Evolutionary conservation across 495 filamentous ascomycete species (phyloP).

Genomic region (Aspergillus indologenus): DNA sequence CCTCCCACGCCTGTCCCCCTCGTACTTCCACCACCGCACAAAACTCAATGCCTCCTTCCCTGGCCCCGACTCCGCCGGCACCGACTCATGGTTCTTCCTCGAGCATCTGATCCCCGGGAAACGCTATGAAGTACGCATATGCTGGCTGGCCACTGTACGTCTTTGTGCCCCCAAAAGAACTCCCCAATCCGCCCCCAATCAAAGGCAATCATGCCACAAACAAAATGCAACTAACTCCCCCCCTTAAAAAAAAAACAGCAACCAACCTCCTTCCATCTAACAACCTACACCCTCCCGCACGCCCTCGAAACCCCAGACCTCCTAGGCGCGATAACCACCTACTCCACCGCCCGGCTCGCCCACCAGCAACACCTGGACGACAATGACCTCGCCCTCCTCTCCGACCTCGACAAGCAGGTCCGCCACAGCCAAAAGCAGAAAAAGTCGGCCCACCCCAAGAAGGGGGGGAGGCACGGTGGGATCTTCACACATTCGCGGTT

Average conservation of each 20-base stretch:
- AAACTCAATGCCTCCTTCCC: slow-evolving; percentile 66
- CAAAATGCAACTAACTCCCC: neutral
- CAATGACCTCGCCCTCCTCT: neutral
- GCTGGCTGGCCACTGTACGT: slow-evolving; percentile 90
- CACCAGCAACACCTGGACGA: neutral
- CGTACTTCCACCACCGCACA: slow-evolving; percentile 53
- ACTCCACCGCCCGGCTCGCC: slow-evolving; percentile 52
- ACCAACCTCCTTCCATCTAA: slow-evolving; percentile 78
- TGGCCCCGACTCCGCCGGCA: slow-evolving; percentile 50
- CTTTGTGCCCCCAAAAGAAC: neutral
- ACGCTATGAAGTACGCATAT: slow-evolving; percentile 89
- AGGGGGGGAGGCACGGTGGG: too few relatives aligned
- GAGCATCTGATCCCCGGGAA: slow-evolving; percentile 66
- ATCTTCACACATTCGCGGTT: too few relatives aligned
- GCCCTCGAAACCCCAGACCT: slow-evolving; percentile 60
- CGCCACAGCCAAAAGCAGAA: too few relatives aligned
- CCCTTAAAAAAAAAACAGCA: slow-evolving; percentile 52
- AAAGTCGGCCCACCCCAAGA: too few relatives aligned
- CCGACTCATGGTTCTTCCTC: slow-evolving; percentile 79
- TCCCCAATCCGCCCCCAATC: too few relatives aligned
- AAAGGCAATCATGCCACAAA: slow-evolving; percentile 4
- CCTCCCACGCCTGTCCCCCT: slow-evolving; percentile 61
- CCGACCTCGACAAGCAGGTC: neutral
- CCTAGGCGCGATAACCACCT: slow-evolving; percentile 60
- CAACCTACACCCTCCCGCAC: slow-evolving; percentile 55